A percentile compares a stretch with the other conserved stretches of the same genome.
These are phyloP conservation scores for Trichoderma sp. DNA, from an alignment of 2,329 filamentous ascomycete genomes.

Conservation along the genomic window DNA sequence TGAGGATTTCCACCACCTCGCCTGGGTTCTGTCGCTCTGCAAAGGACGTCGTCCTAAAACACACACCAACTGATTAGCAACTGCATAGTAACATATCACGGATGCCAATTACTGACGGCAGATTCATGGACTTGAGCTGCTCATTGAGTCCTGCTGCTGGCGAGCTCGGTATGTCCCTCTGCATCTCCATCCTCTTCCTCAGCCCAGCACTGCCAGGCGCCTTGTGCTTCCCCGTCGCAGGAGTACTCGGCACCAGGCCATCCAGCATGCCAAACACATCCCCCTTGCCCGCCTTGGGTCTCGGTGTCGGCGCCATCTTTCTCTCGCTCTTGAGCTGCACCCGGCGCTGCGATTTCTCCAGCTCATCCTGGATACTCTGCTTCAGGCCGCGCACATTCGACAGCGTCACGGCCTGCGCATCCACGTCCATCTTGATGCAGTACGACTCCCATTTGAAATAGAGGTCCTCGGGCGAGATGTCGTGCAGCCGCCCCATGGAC, in stretches of 20 bases:
- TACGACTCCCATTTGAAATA: slow-evolving; percentile 99
- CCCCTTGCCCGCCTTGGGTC: slow-evolving; percentile 44
- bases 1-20: slow-evolving; percentile 78
- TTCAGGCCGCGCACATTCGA: slow-evolving; percentile 75
- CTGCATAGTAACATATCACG: not conserved
- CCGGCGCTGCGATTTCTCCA: slow-evolving; percentile 73
- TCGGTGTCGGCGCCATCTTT: slow-evolving; percentile 59
- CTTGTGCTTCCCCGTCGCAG: slow-evolving; percentile 41
- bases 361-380: slow-evolving; percentile 75
- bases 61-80: not conserved
- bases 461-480: slow-evolving; percentile 76
- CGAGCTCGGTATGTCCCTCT: slow-evolving; percentile 31
- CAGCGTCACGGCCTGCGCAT: slow-evolving; percentile 66
- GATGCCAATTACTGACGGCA: slow-evolving; percentile 26
- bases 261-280: slow-evolving; percentile 87
- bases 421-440: slow-evolving; percentile 86
- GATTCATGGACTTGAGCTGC: slow-evolving; percentile 33
- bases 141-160: slow-evolving; percentile 34
- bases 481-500: slow-evolving; percentile 82
- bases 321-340: slow-evolving; percentile 62
- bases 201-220: slow-evolving; percentile 29
- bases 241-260: slow-evolving; percentile 64
- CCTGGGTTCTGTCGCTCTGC: slow-evolving; percentile 74
- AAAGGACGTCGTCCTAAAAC: slow-evolving; percentile 48
- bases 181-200: slow-evolving; percentile 33